Percentiles rank a stretch among this genome's conserved stretches.
These are phyloP conservation scores for Cytospora mali DNA, from an alignment of 2,329 filamentous ascomycete species.

Conservation along the genomic window DNA sequence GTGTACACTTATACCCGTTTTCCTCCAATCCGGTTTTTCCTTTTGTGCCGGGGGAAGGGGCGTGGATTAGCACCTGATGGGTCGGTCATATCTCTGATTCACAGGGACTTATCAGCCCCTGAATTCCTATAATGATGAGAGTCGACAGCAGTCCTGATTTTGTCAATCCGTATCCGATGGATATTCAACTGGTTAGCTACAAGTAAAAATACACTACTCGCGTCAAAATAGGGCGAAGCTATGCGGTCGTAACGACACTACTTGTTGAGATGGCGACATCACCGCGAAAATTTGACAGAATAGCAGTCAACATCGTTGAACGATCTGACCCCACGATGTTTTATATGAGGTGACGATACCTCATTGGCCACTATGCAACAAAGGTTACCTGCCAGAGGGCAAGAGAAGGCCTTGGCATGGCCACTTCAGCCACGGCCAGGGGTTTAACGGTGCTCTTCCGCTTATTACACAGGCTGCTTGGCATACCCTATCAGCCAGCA, in stretches of 20 bases:
- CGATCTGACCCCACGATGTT: neutral
- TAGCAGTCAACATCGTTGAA: neutral
- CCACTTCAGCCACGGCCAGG: neutral
- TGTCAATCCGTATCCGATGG: neutral
- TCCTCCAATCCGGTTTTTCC: neutral
- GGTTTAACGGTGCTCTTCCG: too few relatives aligned
- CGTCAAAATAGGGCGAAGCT: constrained; percentile 14
- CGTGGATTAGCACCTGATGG: neutral
- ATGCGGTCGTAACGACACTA: constrained; percentile 19
- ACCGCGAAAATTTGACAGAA: neutral
- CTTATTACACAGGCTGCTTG: neutral
- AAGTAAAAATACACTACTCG: neutral
- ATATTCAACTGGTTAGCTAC: neutral
- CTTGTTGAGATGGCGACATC: neutral
- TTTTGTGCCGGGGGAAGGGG: neutral
- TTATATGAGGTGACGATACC: neutral
- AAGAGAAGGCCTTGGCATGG: neutral
- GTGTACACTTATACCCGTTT: neutral
- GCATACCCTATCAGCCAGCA: neutral
- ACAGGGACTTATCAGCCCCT: constrained; percentile 10
- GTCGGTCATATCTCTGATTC: neutral
- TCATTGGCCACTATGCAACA: neutral
- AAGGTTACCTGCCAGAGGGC: neutral
- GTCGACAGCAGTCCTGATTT: neutral
- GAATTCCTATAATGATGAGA: constrained; percentile 8